These are phyloP conservation scores for Termitomyces heimii DNA, from an alignment of 768 basidiomycete species.

Conservation along the genomic window DNA sequence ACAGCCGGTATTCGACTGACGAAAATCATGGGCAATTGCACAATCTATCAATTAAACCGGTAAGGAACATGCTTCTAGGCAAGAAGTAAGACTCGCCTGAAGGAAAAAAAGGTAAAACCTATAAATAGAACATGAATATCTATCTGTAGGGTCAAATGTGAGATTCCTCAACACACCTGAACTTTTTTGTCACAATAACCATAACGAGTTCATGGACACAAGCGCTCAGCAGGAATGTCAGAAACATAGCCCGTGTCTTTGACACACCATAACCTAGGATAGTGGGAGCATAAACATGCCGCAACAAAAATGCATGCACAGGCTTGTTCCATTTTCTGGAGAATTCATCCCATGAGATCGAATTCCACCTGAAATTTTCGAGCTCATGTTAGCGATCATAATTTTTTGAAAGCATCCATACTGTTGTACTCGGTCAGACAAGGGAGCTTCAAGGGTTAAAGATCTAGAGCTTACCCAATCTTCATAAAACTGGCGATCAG, in stretches of 20 bases:
- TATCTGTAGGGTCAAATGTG: not conserved
- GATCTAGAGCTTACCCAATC: conserved; percentile 64
- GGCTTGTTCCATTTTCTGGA: conserved; percentile 99
- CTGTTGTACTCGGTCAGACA: conserved; percentile 5
- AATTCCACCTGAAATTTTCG: conserved; percentile 70
- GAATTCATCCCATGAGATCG: conserved; percentile 95
- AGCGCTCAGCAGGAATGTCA: conserved; percentile 91
- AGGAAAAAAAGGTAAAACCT: conserved; percentile 85
- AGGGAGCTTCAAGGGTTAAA: not conserved
- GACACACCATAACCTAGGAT: conserved; percentile 75
- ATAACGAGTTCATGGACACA: conserved; percentile 93
- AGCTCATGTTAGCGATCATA: not conserved
- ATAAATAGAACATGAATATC: not conserved
- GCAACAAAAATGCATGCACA: conserved; percentile 87
- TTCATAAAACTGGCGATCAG: conserved; percentile 96
- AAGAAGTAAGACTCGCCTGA: conserved; percentile 36
- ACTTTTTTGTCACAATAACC: conserved; percentile 90
- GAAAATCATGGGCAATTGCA: conserved; percentile 88
- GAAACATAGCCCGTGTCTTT: conserved; percentile 75
- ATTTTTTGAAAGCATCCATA: conserved; percentile 2
- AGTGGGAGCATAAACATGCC: conserved; percentile 92
- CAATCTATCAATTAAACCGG: conserved; percentile 43
- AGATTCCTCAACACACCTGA: conserved; percentile 48
- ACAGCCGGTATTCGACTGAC: conserved; percentile 72
- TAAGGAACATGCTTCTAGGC: not conserved